Percentiles rank a stretch among this genome's conserved stretches.
phyloP scores from a whole-genome alignment of 345 rosid genomes.

The Rhodomyrtus tomentosa region DNA sequence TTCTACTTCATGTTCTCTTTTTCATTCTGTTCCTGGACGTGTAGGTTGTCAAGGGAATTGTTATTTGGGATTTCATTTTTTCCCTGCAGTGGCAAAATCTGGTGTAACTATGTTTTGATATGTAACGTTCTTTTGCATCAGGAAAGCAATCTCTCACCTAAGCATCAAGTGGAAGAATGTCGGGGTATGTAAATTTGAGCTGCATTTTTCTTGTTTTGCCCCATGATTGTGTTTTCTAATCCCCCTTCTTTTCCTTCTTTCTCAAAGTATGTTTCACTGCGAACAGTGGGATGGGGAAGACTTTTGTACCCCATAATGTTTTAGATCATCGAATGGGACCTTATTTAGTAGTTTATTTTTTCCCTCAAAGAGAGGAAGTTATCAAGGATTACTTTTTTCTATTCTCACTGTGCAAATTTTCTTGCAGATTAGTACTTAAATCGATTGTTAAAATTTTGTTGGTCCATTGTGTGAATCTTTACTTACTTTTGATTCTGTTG shows the following conservation, averaged over 20 bases:
- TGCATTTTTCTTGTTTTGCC: background rate
- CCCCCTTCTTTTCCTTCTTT: background rate
- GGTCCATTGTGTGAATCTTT: background rate
- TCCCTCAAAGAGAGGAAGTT: background rate
- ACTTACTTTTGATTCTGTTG: background rate
- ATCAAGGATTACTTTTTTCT: background rate
- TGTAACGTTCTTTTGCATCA: background rate
- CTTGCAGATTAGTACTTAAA: background rate
- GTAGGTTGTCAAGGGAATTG: background rate
- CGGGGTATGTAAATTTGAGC: background rate
- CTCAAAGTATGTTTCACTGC: background rate
- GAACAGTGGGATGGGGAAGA: background rate
- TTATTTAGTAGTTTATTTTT: background rate
- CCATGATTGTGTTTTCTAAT: background rate
- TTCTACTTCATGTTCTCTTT: background rate
- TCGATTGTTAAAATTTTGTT: background rate
- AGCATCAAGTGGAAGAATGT: background rate
- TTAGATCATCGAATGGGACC: background rate
- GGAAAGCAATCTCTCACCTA: background rate
- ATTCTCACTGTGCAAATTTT: background rate
- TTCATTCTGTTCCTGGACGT: background rate
- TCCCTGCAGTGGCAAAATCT: background rate
- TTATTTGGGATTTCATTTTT: background rate
- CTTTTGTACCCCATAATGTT: background rate
- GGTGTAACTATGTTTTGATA: background rate